Conservation (phyloP, 768 basidiomycete species). For the Leccinum aurantiacum region DNA sequence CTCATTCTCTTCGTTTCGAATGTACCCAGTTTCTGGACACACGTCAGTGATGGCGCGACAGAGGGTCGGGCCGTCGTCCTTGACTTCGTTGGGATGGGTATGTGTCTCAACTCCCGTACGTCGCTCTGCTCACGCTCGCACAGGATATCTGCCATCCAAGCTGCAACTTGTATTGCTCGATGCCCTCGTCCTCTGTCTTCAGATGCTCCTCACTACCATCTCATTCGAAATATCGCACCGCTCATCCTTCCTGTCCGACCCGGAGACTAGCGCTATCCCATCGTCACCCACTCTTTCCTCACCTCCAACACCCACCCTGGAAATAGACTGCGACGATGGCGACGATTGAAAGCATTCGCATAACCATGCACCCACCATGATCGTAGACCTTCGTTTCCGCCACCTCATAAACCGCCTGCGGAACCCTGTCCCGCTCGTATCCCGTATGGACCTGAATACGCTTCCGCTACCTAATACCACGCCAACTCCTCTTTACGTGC, state of each 20-base stretch:
- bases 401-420: conserved; percentile 57
- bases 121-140: conserved; percentile 12
- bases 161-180: conserved; percentile 67
- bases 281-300: conserved; percentile 25
- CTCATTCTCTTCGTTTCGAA: conserved; percentile 59
- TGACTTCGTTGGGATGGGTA: conserved; percentile 79
- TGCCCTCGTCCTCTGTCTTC: conserved; percentile 63
- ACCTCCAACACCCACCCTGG: conserved; percentile 26
- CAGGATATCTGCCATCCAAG: conserved; percentile 64
- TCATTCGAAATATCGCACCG: conserved; percentile 57
- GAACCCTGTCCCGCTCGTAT: conserved; percentile 44
- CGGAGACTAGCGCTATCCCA: conserved; percentile 39
- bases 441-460: conserved; percentile 32
- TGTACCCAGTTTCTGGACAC: conserved; percentile 58
- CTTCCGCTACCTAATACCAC: conserved; percentile 65
- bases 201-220: conserved; percentile 63
- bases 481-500: conserved; percentile 47
- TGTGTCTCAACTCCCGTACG: conserved; percentile 24
- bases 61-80: conserved; percentile 67
- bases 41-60: conserved; percentile 49
- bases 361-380: conserved; percentile 40
- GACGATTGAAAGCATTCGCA: conserved; percentile 21
- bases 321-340: conserved; percentile 19
- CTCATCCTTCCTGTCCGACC: conserved; percentile 41
- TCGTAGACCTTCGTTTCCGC: conserved; percentile 63